Evolutionary conservation across 257 asterid genomes (phyloP), one percentile per base, ranked within the genome.

Genomic region (Solanum microdontum): DNA sequence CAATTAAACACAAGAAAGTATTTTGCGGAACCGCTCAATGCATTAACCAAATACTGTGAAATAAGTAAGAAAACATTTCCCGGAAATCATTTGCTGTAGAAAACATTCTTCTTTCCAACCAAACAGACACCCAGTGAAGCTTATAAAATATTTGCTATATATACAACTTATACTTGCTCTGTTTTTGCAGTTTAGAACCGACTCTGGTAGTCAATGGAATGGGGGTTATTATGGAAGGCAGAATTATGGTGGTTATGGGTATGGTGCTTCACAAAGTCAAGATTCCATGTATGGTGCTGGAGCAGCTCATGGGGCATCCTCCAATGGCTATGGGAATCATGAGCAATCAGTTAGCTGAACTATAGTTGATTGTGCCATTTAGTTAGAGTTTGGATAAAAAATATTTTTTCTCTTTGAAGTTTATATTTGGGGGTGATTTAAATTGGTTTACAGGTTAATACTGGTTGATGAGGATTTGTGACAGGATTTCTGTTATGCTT

Each of bases 161-260:
- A 43, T 43, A 14, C 24, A 79, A 80, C 85, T 80, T 45, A 80
- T 26, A 17, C n/a, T 45, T 80, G 36, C 69, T 26, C 39, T 85
- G 24, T 23, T 88, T 80, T 88, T 58, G 91, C 95, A 95, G 99
- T 88, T 90, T 62, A 94, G 95, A 90, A 87, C 87, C 84, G 98
- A 96, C 60, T 87, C 88, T 32, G 90, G 91, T 39, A 89, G 94
- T 62, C 93, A 93, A 11, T 90, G 97, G 95, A 93, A 92, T 2
- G 97, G 96, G 43, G 91, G 88, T 45, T 92, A 91, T 91, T 88
- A 94, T 60, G 96, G 93, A 84, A 93, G 94, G 90, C 98, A 95
- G 85, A 94, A 90, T 12, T 92, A 94, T 91, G 94, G 92, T 43
- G 97, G 98, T 10, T 93, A 95, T 69, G 98, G 96, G 89, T 92